Base-by-base conservation (phyloP, 192 early-diverging fungal species). In the Coemansia sp. region DNA sequence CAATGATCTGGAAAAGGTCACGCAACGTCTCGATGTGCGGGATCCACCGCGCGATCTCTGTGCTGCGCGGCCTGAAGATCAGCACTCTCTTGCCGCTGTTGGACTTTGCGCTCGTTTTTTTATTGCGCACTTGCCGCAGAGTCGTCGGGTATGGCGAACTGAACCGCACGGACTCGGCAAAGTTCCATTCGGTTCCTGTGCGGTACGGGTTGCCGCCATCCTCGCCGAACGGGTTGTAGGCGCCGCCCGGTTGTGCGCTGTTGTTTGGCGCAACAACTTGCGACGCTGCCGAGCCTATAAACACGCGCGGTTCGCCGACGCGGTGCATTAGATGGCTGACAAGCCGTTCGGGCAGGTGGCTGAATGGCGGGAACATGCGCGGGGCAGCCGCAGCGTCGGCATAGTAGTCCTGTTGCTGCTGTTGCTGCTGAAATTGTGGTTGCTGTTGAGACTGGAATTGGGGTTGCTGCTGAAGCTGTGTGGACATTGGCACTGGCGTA, bases 311-410 rank as follows among this genome's bases (percentile, higher is more conserved):
- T 69, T 82, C 80, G 34, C 80, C 80, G 3, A 70, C 66, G 1
- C 80, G 75, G 59, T 78, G 74, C 75, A 82, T 67, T 5, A 82
- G 63, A 32, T 69, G 71, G 17, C 78, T 69, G 14, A 78, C 72
- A 11, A 74, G 38, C 0, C 80, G 67, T 19, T 35, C 42, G 3
- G 80, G 80, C 75, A 82, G 32, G 32, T 82, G 80, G 59, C 80
- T 82, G 72, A 82, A 82, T 6, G 80, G 80, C 67, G 80, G 71
- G 45, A 82, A 82, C 80, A 82, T 82, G 0, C 70, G 70, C 55
- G 63, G 53, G 7, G 49, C 19, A 11, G 49, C 49, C 5, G 49
- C 49, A 14, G 42, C 20, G 15, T 50, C n/a, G 17, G 35, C 53
- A 43, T 59, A 32, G 41, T 36, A 23, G 46, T 22, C 19, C 14